These are phyloP conservation scores for Tothia fuscella DNA, from an alignment of 2,329 filamentous ascomycete genomes.

Conservation along the genomic window DNA sequence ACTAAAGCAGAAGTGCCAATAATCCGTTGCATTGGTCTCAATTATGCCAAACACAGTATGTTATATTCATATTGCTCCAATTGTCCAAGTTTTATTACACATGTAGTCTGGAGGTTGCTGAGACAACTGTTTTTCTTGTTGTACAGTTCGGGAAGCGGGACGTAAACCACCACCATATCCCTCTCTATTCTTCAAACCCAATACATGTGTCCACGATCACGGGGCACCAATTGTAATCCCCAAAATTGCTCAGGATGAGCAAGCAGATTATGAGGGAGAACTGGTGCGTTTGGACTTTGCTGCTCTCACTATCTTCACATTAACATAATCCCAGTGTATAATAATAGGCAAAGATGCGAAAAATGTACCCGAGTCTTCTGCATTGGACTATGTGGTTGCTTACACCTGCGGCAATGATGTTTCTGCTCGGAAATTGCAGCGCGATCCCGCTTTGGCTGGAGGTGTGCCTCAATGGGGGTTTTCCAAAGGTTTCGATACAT, in stretches of 20 bases:
- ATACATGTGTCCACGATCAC: conserved; percentile 22
- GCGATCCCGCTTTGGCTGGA: conserved; percentile 27
- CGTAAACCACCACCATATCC: conserved; percentile 38
- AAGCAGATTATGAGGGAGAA: conserved; percentile 39
- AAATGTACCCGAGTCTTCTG: conserved; percentile 33
- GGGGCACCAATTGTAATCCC: conserved; percentile 35
- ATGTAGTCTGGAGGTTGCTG: background rate
- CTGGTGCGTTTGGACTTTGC: too few species aligned
- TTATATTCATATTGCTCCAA: too few species aligned
- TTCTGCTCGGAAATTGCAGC: conserved; percentile 40
- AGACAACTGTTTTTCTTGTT: background rate
- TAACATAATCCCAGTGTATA: too few species aligned
- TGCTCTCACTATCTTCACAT: too few species aligned
- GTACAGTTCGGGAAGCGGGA: conserved; percentile 38
- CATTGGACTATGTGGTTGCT: conserved; percentile 39
- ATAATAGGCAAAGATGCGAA: conserved; percentile 42
- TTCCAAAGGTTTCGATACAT: conserved; percentile 46
- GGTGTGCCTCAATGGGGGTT: conserved; percentile 46
- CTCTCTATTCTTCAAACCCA: conserved; percentile 41
- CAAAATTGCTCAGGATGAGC: conserved; percentile 35
- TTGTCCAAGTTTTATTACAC: too few species aligned
- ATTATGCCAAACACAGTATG: conserved; percentile 46
- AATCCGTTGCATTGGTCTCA: conserved; percentile 46
- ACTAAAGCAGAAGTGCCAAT: conserved; percentile 41
- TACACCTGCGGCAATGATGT: conserved; percentile 47